Percentiles rank a stretch among this genome's conserved stretches.
These are phyloP conservation scores for Arachnomyces sp. DNA, from an alignment of 2,329 filamentous ascomycete genomes.

Conservation along the genomic window DNA sequence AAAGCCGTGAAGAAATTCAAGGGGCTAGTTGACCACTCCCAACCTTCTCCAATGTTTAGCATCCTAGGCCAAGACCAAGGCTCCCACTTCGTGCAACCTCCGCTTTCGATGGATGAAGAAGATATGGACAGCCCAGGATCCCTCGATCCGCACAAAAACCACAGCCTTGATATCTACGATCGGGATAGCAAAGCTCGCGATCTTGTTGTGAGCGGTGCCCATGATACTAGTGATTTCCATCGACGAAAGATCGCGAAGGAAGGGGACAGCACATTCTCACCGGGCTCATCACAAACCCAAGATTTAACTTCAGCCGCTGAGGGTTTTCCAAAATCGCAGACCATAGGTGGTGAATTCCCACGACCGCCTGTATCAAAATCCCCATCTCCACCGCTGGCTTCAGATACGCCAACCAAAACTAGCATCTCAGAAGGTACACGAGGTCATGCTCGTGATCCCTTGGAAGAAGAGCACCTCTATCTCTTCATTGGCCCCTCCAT, in stretches of 20 bases:
- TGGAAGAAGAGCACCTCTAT: conserved; percentile 59
- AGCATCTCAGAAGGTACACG: conserved; percentile 40
- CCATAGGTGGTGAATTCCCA: conserved; percentile 20
- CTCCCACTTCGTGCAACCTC: conserved; percentile 50
- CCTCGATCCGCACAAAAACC: conserved; percentile 13
- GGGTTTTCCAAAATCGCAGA: too few relatives aligned
- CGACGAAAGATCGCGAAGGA: conserved; percentile 5
- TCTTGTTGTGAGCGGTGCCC: conserved; percentile 47
- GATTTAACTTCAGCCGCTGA: too few relatives aligned
- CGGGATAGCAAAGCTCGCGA: conserved; percentile 41
- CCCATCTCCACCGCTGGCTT: conserved; percentile 22
- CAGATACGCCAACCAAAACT: conserved; percentile 26
- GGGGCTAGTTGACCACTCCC: conserved; percentile 53
- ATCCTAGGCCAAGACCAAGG: conserved; percentile 49
- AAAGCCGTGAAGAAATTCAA: conserved; percentile 90
- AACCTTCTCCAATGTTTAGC: conserved; percentile 46
- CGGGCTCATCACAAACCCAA: too few relatives aligned
- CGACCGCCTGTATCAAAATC: conserved; percentile 20
- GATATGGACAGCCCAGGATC: conserved; percentile 2
- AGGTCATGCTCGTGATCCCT: conserved; percentile 55
- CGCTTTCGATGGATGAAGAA: conserved; percentile 41
- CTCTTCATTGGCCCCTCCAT: conserved; percentile 64
- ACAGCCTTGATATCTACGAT: conserved; percentile 41
- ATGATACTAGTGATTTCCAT: conserved; percentile 23
- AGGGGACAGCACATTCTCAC: too few relatives aligned